Conservation (phyloP, 768 basidiomycete genomes). For the Kwoniella shandongensis region DNA sequence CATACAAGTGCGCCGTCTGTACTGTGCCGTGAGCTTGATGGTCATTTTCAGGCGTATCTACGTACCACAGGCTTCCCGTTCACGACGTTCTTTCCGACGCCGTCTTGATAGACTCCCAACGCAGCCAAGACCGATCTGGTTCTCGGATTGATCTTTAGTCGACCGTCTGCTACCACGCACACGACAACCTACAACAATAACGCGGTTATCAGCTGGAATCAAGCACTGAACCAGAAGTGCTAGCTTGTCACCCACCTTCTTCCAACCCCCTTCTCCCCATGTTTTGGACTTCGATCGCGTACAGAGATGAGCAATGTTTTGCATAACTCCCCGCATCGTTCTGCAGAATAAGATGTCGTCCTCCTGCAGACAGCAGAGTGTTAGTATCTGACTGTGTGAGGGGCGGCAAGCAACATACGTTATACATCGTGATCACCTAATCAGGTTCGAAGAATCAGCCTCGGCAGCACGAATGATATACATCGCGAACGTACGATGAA, state of each 20-base stretch:
- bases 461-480: background rate
- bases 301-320: constrained; percentile 86
- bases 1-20: constrained; percentile 49
- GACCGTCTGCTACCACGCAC: constrained; percentile 84
- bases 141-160: constrained; percentile 73
- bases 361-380: constrained; percentile 55
- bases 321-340: constrained; percentile 94
- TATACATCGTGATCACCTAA: constrained; percentile 85
- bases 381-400: too few relatives aligned
- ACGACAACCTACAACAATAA: constrained; percentile 67
- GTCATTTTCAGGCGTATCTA: background rate
- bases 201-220: background rate
- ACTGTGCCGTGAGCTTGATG: background rate
- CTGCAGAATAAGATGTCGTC: constrained; percentile 79
- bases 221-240: background rate
- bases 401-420: constrained; percentile 61
- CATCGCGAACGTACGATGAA: constrained; percentile 62
- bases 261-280: constrained; percentile 98
- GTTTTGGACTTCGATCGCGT: constrained; percentile 83
- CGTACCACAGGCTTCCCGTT: constrained; percentile 70
- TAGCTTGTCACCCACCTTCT: constrained; percentile 64
- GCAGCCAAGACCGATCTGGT: constrained; percentile 70
- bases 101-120: constrained; percentile 94
- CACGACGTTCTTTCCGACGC: constrained; percentile 61
- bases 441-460: background rate